phyloP scores from a whole-genome alignment of 441 rosid genomes.

The Bruguiera hainesii region DNA sequence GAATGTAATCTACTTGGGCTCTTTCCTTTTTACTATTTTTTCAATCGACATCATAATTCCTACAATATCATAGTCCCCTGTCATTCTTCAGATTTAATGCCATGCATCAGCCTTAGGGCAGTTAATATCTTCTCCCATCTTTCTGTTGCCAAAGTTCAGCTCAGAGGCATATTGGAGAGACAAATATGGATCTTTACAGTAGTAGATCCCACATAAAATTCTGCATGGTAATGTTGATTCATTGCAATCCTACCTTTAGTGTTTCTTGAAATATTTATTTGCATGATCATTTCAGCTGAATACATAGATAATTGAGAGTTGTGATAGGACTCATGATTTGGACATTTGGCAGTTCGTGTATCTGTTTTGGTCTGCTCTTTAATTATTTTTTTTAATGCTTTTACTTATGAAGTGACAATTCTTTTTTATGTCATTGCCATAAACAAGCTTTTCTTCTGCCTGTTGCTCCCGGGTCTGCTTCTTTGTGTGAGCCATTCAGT shows the following conservation, averaged over 20 bases:
- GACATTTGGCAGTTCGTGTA: conserved; percentile 63
- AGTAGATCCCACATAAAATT: conserved; percentile 95
- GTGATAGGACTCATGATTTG: conserved; percentile 68
- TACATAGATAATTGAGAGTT: conserved; percentile 81
- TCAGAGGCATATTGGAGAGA: conserved; percentile 95
- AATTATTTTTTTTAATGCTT: conserved; percentile 1
- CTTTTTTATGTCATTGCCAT: conserved; percentile 1
- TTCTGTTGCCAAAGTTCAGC: conserved; percentile 47
- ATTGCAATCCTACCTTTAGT: conserved; percentile 11
- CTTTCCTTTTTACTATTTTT: not conserved
- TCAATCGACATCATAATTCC: too few species aligned
- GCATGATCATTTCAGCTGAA: conserved; percentile 19
- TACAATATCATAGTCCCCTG: too few species aligned
- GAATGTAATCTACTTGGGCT: conserved; percentile 49
- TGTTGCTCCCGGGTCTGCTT: not conserved
- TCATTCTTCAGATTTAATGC: not conserved
- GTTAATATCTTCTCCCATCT: conserved; percentile 1
- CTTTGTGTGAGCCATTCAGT: too few species aligned
- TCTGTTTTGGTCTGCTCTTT: conserved; percentile 70
- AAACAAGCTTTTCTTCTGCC: not conserved
- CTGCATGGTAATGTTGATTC: conserved; percentile 63
- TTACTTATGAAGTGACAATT: not conserved
- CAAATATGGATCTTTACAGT: conserved; percentile 86
- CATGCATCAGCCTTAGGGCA: not conserved
- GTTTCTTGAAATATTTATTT: not conserved